Evolutionary conservation across 805 yeast genomes (phyloP).

Genomic region (Isabelozyma gotoi): DNA sequence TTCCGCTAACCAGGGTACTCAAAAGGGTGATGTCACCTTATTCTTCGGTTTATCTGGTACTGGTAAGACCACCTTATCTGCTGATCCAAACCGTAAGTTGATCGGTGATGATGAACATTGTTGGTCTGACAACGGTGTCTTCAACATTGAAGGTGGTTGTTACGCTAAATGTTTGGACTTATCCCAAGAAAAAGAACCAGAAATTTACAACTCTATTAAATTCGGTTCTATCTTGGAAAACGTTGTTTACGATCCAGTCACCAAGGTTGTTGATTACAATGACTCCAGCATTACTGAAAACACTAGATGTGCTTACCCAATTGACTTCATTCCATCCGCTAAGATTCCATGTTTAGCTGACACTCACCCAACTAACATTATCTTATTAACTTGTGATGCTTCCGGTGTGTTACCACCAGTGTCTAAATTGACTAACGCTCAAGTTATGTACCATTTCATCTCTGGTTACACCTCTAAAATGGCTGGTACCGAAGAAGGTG

Average conservation of each 20-base stretch:
- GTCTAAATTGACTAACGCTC: conserved; percentile 87
- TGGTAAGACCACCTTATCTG: conserved; percentile 96
- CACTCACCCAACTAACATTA: conserved; percentile 87
- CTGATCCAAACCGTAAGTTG: conserved; percentile 89
- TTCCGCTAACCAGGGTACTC: conserved; percentile 86
- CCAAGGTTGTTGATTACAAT: conserved; percentile 83
- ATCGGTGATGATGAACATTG: conserved; percentile 99
- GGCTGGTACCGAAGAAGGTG: conserved; percentile 99
- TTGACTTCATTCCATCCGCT: conserved; percentile 94
- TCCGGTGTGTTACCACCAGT: conserved; percentile 98
- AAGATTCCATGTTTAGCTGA: conserved; percentile 92
- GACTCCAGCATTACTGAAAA: conserved; percentile 87
- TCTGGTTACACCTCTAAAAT: conserved; percentile 98
- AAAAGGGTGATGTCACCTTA: conserved; percentile 82
- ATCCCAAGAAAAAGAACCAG: conserved; percentile 92
- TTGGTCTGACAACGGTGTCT: conserved; percentile 98
- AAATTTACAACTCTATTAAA: conserved; percentile 90
- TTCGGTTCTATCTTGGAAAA: conserved; percentile 95
- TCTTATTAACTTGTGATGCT: conserved; percentile 94
- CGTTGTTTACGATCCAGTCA: conserved; percentile 75
- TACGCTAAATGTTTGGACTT: conserved; percentile 95
- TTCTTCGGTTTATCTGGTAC: conserved; percentile 98
- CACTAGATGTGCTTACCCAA: conserved; percentile 98
- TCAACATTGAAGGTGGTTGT: conserved; percentile 99
- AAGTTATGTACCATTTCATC: conserved; percentile 98